A percentile compares a stretch with the other conserved stretches of the same genome.
Conservation (phyloP, 1,139 yeast species). For the Arxiozyma slooffiae region DNA sequence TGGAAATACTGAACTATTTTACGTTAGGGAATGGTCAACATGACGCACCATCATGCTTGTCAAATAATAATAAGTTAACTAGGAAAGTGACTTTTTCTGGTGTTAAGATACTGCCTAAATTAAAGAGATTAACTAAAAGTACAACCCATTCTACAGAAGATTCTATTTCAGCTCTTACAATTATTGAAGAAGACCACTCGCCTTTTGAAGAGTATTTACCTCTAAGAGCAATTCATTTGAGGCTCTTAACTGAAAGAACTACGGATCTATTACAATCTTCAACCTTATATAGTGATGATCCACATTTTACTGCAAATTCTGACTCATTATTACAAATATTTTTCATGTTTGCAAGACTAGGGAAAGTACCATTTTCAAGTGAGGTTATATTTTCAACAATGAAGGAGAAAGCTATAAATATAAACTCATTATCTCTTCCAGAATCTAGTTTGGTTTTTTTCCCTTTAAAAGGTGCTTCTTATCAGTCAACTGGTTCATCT, state of each 20-base stretch:
- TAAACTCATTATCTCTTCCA: slow-evolving; percentile 14
- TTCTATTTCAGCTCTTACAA: slow-evolving; percentile 7
- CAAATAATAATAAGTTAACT: slow-evolving; percentile 4
- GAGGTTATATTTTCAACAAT: slow-evolving; percentile 44
- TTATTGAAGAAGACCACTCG: slow-evolving; percentile 15
- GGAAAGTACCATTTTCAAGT: slow-evolving; percentile 43
- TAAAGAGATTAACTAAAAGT: slow-evolving; percentile 14
- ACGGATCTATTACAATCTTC: slow-evolving; percentile 62
- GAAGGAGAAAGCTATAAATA: slow-evolving; percentile 30
- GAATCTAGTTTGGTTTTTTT: slow-evolving; percentile 17
- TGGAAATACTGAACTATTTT: slow-evolving; percentile 22
- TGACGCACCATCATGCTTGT: neutral
- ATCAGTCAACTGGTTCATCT: slow-evolving; percentile 15
- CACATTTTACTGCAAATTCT: slow-evolving; percentile 31
- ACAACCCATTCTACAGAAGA: slow-evolving; percentile 15
- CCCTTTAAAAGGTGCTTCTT: slow-evolving; percentile 24
- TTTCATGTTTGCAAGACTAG: slow-evolving; percentile 44
- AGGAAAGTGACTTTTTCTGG: slow-evolving; percentile 16
- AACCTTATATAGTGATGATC: slow-evolving; percentile 30
- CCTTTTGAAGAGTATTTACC: slow-evolving; percentile 28
- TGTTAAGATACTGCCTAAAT: slow-evolving; percentile 11
- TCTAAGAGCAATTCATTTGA: slow-evolving; percentile 47
- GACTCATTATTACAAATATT: slow-evolving; percentile 45
- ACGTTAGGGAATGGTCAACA: slow-evolving; percentile 15
- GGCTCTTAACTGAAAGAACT: slow-evolving; percentile 56